Evolutionary conservation across 192 early-diverging fungal species (phyloP).

Genomic region (Backusella circina): DNA sequence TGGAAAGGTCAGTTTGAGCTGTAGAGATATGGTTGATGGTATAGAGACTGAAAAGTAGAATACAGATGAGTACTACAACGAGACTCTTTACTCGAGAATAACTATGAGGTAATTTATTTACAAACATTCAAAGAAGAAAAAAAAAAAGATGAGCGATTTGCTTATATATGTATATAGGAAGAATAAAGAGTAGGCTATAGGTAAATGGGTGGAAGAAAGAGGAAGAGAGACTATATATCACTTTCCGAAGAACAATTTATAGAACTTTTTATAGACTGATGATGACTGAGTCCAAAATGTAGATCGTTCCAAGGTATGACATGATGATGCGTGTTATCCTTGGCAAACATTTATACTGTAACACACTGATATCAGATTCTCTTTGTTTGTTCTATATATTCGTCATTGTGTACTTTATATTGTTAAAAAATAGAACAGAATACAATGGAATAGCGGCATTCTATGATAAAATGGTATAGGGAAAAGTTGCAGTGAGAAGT

Average conservation of each 20-base stretch:
- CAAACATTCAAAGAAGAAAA: neutral
- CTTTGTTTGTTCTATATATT: neutral
- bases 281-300: neutral
- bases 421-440: too few species aligned
- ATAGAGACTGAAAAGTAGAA: neutral
- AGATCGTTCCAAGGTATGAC: conserved; percentile 1
- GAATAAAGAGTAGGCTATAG: neutral
- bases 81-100: neutral
- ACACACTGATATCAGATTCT: neutral
- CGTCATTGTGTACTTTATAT: neutral
- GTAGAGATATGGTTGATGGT: neutral
- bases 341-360: neutral
- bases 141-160: neutral
- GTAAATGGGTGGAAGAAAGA: neutral
- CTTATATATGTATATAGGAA: neutral
- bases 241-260: neutral
- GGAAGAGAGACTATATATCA: neutral
- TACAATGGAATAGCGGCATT: too few species aligned
- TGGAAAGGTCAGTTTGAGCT: neutral
- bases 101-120: neutral
- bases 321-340: neutral
- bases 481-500: too few species aligned
- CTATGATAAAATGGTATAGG: too few species aligned
- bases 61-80: neutral
- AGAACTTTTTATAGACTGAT: neutral